These are phyloP conservation scores for Termitomyces sp. DNA, from an alignment of 768 basidiomycete genomes.

Conservation along the genomic window DNA sequence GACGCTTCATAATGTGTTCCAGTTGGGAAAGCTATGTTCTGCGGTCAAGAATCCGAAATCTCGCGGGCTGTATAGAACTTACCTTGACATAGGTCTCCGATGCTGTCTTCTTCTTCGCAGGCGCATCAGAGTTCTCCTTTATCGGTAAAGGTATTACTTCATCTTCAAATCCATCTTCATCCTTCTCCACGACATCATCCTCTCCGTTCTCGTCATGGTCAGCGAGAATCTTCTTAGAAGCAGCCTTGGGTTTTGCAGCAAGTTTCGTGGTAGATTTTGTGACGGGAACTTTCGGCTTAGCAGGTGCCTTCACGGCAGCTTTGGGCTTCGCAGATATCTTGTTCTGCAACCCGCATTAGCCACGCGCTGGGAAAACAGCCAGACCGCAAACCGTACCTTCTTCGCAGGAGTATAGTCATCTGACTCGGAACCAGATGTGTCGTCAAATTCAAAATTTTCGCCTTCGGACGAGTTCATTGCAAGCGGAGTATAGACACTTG, in stretches of 20 bases:
- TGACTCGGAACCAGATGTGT: slow-evolving; percentile 57
- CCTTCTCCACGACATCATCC: slow-evolving; percentile 36
- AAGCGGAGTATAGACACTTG: background rate
- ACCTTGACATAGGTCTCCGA: slow-evolving; percentile 92
- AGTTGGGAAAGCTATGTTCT: slow-evolving; percentile 76
- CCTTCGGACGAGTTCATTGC: slow-evolving; percentile 71
- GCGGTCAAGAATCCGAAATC: background rate
- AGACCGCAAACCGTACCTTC: slow-evolving; percentile 31
- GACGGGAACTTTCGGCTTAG: slow-evolving; percentile 36
- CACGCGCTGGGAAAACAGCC: slow-evolving; percentile 2
- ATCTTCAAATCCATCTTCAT: slow-evolving; percentile 34
- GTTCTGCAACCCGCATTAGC: slow-evolving; percentile 4
- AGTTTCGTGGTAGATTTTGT: slow-evolving; percentile 22
- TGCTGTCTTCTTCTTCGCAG: slow-evolving; percentile 76
- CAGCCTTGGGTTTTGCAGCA: slow-evolving; percentile 43
- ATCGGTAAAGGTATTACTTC: slow-evolving; percentile 21
- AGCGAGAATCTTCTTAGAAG: slow-evolving; percentile 61
- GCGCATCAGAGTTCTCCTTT: slow-evolving; percentile 17
- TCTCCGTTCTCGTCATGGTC: slow-evolving; percentile 63
- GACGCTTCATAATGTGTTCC: slow-evolving; percentile 89
- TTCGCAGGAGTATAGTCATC: slow-evolving; percentile 64
- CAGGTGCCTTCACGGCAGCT: slow-evolving; percentile 27
- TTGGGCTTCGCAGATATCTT: slow-evolving; percentile 37
- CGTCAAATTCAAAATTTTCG: slow-evolving; percentile 61
- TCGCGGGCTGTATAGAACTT: slow-evolving; percentile 12